phyloP scores from a whole-genome alignment of 352 stramenopile species.

The Phytophthora fragariae region DNA sequence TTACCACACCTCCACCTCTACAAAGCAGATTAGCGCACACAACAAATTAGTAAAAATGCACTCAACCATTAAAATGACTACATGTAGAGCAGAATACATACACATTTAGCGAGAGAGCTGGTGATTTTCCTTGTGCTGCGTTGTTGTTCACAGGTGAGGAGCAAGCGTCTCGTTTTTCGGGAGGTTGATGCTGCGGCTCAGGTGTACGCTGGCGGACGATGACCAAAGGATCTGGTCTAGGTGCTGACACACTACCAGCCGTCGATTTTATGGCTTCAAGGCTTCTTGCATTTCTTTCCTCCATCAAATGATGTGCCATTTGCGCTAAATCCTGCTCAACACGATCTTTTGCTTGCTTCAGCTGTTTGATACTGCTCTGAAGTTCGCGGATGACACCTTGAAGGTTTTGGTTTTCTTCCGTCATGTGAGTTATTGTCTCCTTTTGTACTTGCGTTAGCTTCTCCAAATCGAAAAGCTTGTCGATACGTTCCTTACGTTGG shows the following conservation, averaged over 20 bases:
- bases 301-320: constrained; percentile 69
- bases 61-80: too few species aligned
- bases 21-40: constrained; percentile 5
- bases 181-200: constrained; percentile 14
- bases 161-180: constrained; percentile 66
- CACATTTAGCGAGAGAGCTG: constrained; percentile 16
- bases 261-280: constrained; percentile 39
- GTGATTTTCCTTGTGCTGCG: constrained; percentile 7
- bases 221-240: constrained; percentile 23
- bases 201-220: constrained; percentile 23
- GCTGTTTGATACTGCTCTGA: constrained; percentile 83
- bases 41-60: constrained; percentile 3
- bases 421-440: constrained; percentile 67
- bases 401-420: constrained; percentile 83
- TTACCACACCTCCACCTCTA: constrained; percentile 44
- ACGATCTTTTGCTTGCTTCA: constrained; percentile 79
- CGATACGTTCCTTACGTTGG: constrained; percentile 85
- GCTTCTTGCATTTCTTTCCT: constrained; percentile 66
- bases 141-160: constrained; percentile 64
- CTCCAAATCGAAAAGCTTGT: constrained; percentile 89
- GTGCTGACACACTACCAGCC: constrained; percentile 11
- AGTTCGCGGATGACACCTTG: constrained; percentile 84
- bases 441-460: constrained; percentile 84
- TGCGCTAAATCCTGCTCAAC: constrained; percentile 70
- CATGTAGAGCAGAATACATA: constrained; percentile 20